phyloP scores from a whole-genome alignment of 2,329 filamentous ascomycete species.

The Zarea fungicola region DNA sequence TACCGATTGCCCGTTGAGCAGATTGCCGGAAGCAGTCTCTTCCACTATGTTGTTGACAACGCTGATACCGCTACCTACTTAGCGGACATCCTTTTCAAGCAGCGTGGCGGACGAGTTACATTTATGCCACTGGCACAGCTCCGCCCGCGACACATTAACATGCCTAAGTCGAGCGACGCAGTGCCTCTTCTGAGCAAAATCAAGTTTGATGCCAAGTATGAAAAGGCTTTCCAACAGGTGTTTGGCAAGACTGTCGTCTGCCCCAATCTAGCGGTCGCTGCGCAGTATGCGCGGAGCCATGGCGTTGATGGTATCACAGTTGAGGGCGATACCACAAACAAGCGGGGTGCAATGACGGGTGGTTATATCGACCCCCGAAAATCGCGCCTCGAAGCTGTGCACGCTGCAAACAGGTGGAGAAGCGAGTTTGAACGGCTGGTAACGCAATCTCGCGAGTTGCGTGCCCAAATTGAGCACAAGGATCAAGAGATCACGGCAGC shows the following conservation, averaged over 20 bases:
- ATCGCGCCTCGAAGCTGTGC: slow-evolving; percentile 82
- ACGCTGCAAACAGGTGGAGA: slow-evolving; percentile 67
- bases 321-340: slow-evolving; percentile 91
- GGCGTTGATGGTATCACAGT: slow-evolving; percentile 89
- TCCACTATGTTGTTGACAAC: slow-evolving; percentile 93
- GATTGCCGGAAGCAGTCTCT: slow-evolving; percentile 85
- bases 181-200: slow-evolving; percentile 83
- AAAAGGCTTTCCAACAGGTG: slow-evolving; percentile 86
- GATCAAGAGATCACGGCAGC: slow-evolving; percentile 86
- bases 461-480: slow-evolving; percentile 65
- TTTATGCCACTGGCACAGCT: slow-evolving; percentile 91
- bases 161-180: slow-evolving; percentile 82
- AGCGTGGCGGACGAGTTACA: slow-evolving; percentile 80
- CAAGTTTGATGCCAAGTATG: slow-evolving; percentile 68
- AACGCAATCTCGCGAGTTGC: slow-evolving; percentile 59
- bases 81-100: slow-evolving; percentile 71
- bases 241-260: slow-evolving; percentile 96
- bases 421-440: slow-evolving; percentile 66
- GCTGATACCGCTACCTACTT: slow-evolving; percentile 80
- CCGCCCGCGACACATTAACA: slow-evolving; percentile 62
- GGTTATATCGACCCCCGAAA: slow-evolving; percentile 84
- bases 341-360: slow-evolving; percentile 90
- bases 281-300: slow-evolving; percentile 88
- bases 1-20: slow-evolving; percentile 90
- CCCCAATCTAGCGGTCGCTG: slow-evolving; percentile 78